Conservation (phyloP, 805 yeast species). For the Pichia heedii region DNA sequence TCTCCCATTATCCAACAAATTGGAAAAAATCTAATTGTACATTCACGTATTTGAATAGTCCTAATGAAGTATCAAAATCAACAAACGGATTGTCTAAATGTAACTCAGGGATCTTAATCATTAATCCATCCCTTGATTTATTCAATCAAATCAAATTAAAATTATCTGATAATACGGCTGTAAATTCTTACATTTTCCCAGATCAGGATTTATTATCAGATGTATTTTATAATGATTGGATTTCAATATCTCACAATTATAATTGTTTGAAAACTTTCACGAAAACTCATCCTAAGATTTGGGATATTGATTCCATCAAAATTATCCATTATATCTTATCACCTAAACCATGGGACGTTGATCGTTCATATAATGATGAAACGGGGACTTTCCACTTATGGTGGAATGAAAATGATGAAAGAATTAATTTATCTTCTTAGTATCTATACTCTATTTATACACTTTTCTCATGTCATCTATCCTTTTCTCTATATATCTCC, state of each 20-base stretch:
- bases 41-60: slow-evolving; percentile 25
- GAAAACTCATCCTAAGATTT: slow-evolving; percentile 35
- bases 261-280: slow-evolving; percentile 48
- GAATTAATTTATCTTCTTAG: slow-evolving; percentile 12
- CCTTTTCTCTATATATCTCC: too few species aligned
- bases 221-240: slow-evolving; percentile 42
- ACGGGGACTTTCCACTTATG: slow-evolving; percentile 42
- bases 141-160: slow-evolving; percentile 35
- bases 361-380: slow-evolving; percentile 26
- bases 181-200: slow-evolving; percentile 41
- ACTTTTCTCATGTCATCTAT: too few species aligned
- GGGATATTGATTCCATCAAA: slow-evolving; percentile 41
- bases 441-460: too few species aligned
- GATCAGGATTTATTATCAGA: slow-evolving; percentile 51
- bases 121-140: slow-evolving; percentile 31
- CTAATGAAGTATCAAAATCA: slow-evolving; percentile 2
- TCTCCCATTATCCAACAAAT: slow-evolving; percentile 43
- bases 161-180: slow-evolving; percentile 30
- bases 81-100: slow-evolving; percentile 38
- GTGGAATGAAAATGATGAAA: slow-evolving; percentile 38
- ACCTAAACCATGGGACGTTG: slow-evolving; percentile 55
- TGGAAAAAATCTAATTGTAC: slow-evolving; percentile 47
- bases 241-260: slow-evolving; percentile 42
- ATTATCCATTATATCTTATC: slow-evolving; percentile 48
- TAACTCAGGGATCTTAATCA: slow-evolving; percentile 52